A percentile compares a stretch with the other conserved stretches of the same genome.
Conservation (phyloP, 768 basidiomycete genomes). For the Melanogaster broomeanus region DNA sequence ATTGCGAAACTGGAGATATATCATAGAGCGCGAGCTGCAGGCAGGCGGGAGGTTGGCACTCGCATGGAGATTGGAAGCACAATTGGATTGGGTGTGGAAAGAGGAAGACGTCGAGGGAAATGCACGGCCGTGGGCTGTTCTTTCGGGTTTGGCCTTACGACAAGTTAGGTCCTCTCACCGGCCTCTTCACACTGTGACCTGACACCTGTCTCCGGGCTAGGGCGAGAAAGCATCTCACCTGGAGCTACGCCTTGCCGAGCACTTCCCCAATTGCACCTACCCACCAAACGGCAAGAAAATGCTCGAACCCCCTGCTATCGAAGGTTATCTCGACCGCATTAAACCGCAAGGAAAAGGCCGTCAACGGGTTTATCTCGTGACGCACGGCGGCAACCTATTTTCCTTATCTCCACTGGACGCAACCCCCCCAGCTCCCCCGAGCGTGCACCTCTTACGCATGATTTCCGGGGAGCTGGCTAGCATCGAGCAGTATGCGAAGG, state of each 20-base stretch:
- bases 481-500: conserved; percentile 29
- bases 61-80: conserved; percentile 74
- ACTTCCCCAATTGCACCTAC: conserved; percentile 53
- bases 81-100: conserved; percentile 86
- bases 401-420: conserved; percentile 51
- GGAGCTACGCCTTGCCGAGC: conserved; percentile 76
- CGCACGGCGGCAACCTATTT: conserved; percentile 77
- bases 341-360: conserved; percentile 56
- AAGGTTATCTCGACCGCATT: conserved; percentile 83
- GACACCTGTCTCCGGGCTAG: conserved; percentile 25
- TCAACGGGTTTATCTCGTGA: conserved; percentile 66
- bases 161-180: conserved; percentile 48
- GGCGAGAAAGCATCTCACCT: conserved; percentile 49
- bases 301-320: conserved; percentile 77
- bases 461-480: conserved; percentile 28
- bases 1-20: conserved; percentile 55
- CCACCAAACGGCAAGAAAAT: conserved; percentile 45
- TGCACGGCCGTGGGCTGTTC: conserved; percentile 65
- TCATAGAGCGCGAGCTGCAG: conserved; percentile 54
- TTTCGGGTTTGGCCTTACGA: conserved; percentile 73
- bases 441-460: conserved; percentile 37
- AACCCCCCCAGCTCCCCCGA: conserved; percentile 72
- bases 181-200: conserved; percentile 10
- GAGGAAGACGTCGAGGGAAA: conserved; percentile 65
- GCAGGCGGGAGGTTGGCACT: conserved; percentile 66